Evolutionary conservation across 257 asterid species (phyloP), one percentile per base, ranked within the genome.

Genomic region (Prunella vulgaris): DNA sequence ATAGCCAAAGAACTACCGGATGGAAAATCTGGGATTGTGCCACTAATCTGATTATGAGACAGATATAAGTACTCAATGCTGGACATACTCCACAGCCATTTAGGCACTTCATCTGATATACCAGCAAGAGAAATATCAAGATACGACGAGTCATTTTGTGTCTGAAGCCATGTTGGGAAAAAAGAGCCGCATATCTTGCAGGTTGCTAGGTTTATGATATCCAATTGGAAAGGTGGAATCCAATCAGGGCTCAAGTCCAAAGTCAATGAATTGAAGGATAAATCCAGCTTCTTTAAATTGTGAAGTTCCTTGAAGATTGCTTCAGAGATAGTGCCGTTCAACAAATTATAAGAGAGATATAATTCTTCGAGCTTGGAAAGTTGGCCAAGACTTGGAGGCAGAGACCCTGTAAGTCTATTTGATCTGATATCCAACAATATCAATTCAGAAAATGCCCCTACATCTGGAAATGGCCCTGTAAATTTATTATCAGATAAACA

Each of bases 151-250:
- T 18, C 57, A 9, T 9, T 61, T 28, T 80, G 83, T 52, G 81
- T 74, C 57, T 28, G 71, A 73, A 84, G 71, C 86, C 88, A 81
- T 18, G 51, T 18, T 0, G 83, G 89, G 48, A 84, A 84, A 20
- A 3, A 58, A 17, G 82, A 48, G 75, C 1, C 10, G 10, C 84
- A 80, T 69, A 79, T 60, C 13, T 68, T 46, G 66, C 80, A 69
- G 52, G 21, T 27, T 0, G 77, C 7, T 17, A 71, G 37, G 28
- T 0, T 72, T 5, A 12, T 59, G 25, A 2, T 0, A 10, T 38
- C 46, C 51, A 42, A 42, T 3, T 42, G 17, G 4, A 42, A 42
- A 42, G 51, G 9, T 0, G 84, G 81, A 30, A 79, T 57, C 38
- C 49, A 12, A 3, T 76, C 76, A 3, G 40, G 33, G 24, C 49